phyloP scores from a whole-genome alignment of 495 filamentous ascomycete genomes.

The Xylaria curta region DNA sequence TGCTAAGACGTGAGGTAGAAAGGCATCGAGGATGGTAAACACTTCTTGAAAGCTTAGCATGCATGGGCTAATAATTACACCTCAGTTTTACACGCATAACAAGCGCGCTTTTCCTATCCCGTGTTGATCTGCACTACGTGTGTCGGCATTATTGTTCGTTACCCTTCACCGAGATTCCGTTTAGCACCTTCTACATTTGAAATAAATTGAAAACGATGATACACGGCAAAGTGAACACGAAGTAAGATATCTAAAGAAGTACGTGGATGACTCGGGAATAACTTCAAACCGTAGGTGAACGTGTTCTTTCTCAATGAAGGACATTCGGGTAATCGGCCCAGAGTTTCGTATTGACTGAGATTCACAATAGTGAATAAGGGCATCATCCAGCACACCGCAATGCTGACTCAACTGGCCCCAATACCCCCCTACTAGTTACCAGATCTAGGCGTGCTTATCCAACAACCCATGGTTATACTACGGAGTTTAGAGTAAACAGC shows the following conservation, averaged over 20 bases:
- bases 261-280: background rate
- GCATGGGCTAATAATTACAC: constrained; percentile 4
- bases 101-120: background rate
- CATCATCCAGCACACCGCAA: background rate
- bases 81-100: background rate
- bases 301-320: background rate
- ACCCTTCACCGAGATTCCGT: background rate
- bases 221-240: background rate
- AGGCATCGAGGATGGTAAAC: background rate
- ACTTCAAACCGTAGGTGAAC: background rate
- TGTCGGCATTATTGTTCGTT: background rate
- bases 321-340: background rate
- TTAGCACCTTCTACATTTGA: background rate
- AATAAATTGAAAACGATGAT: background rate
- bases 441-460: background rate
- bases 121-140: background rate
- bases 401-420: background rate
- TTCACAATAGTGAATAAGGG: background rate
- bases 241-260: background rate
- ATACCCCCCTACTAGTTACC: background rate
- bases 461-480: background rate
- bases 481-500: background rate
- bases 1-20: background rate
- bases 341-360: background rate
- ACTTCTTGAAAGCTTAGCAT: constrained; percentile 2